These are phyloP conservation scores for Leucocoprinus sp. DNA, from an alignment of 768 basidiomycete genomes.

Conservation along the genomic window DNA sequence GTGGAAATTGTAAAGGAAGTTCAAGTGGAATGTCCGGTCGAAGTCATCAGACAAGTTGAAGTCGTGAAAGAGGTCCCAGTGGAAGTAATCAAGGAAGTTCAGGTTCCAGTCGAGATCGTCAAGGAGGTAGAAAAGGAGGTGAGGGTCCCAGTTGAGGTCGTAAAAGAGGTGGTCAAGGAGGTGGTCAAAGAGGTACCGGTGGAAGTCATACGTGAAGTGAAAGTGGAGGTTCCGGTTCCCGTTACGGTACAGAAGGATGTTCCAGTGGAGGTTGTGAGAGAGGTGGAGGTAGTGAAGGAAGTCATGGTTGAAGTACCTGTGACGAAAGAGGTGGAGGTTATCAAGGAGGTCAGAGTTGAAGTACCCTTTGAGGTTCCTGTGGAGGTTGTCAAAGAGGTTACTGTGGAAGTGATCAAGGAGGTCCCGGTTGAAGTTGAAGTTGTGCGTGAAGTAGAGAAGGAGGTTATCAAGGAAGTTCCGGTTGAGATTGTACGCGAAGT, in stretches of 20 bases:
- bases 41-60: conserved; percentile 7
- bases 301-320: conserved; percentile 6
- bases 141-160: neutral
- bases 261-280: conserved; percentile 7
- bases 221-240: conserved; percentile 12
- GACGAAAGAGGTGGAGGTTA: conserved; percentile 10
- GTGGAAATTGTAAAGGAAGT: conserved; percentile 5
- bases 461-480: conserved; percentile 2
- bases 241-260: conserved; percentile 1
- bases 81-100: neutral
- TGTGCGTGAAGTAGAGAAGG: too few species aligned
- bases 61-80: conserved; percentile 1
- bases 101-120: conserved; percentile 9
- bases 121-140: conserved; percentile 12
- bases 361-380: conserved; percentile 5
- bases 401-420: conserved; percentile 9
- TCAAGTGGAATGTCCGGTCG: too few species aligned
- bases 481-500: conserved; percentile 6
- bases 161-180: conserved; percentile 2
- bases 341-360: conserved; percentile 9
- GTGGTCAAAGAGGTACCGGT: conserved; percentile 9
- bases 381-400: conserved; percentile 6
- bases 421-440: conserved; percentile 9
- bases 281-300: conserved; percentile 8
- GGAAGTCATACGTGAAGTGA: conserved; percentile 11